Conservation (phyloP, 129 eudicot species). For the Solidago caesia region DNA sequence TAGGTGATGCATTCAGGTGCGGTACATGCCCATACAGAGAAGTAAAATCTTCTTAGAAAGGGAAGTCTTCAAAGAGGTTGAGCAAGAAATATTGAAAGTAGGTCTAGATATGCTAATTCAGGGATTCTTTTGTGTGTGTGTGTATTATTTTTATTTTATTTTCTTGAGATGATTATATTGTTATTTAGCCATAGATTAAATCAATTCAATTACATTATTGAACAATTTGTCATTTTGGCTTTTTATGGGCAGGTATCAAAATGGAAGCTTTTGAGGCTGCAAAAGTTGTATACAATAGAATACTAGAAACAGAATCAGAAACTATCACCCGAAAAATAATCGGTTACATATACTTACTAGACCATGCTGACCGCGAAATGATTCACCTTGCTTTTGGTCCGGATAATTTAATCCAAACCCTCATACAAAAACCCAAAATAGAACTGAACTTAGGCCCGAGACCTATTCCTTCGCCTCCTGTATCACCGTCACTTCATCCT, state of each 20-base stretch:
- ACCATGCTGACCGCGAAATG: slow-evolving; percentile 52
- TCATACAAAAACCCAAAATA: slow-evolving; percentile 49
- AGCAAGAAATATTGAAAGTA: too few species aligned
- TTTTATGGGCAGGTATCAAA: slow-evolving; percentile 34
- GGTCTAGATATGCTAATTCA: too few species aligned
- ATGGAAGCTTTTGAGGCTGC: slow-evolving; percentile 65
- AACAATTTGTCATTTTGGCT: slow-evolving; percentile 23
- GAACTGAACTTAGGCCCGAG: slow-evolving; percentile 35
- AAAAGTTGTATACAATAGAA: slow-evolving; percentile 48
- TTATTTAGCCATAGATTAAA: not conserved
- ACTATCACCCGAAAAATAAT: slow-evolving; percentile 45
- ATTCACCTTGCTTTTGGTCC: slow-evolving; percentile 64
- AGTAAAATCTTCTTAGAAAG: too few species aligned
- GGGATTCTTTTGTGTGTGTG: not conserved
- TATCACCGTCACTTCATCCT: slow-evolving; percentile 40
- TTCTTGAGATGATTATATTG: slow-evolving; percentile 4
- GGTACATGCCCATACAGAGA: slow-evolving; percentile 92
- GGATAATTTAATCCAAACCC: slow-evolving; percentile 39
- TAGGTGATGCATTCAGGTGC: slow-evolving; percentile 96
- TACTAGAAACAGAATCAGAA: slow-evolving; percentile 54
- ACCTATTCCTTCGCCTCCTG: slow-evolving; percentile 39
- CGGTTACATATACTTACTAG: slow-evolving; percentile 52
- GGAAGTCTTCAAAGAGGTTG: too few species aligned
- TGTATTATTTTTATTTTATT: too few species aligned
- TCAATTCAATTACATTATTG: not conserved